A percentile compares a stretch with the other conserved stretches of the same genome.
phyloP scores from a whole-genome alignment of 116 monocot genomes.

The Zostera marina region DNA sequence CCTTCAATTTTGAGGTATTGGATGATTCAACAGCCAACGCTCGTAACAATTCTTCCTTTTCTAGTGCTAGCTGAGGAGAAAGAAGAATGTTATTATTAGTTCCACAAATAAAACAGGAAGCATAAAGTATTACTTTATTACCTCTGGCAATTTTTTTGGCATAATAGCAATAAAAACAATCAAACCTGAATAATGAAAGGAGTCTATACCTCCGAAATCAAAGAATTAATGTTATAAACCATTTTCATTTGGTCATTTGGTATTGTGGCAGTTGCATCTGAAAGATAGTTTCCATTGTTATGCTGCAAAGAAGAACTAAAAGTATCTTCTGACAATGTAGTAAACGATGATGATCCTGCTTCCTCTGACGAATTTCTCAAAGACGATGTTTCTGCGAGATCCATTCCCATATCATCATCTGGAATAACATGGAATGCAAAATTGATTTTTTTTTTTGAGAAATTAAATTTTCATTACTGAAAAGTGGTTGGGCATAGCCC shows the following conservation, averaged over 20 bases:
- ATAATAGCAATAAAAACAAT: no score
- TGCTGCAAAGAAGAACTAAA: conserved; percentile 15
- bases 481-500: no score
- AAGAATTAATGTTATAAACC: conserved; percentile 74
- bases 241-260: conserved; percentile 80
- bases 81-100: not conserved
- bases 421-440: not conserved
- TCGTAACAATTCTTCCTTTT: conserved; percentile 68
- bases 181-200: conserved; percentile 1
- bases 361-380: conserved; percentile 1
- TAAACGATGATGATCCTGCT: conserved; percentile 5
- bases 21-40: conserved; percentile 54
- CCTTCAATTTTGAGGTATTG: conserved; percentile 75
- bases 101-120: not conserved
- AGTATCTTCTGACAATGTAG: conserved; percentile 11
- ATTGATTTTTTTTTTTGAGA: no score
- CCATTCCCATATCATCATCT: conserved; percentile 13
- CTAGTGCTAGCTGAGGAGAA: conserved; percentile 51
- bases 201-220: conserved; percentile 67
- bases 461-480: no score
- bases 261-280: conserved; percentile 26
- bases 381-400: conserved; percentile 10
- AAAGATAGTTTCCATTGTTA: conserved; percentile 10
- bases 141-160: no score
- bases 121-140: no score